phyloP scores from a whole-genome alignment of 2,329 filamentous ascomycete species.

The Xylariaceae sp. region DNA sequence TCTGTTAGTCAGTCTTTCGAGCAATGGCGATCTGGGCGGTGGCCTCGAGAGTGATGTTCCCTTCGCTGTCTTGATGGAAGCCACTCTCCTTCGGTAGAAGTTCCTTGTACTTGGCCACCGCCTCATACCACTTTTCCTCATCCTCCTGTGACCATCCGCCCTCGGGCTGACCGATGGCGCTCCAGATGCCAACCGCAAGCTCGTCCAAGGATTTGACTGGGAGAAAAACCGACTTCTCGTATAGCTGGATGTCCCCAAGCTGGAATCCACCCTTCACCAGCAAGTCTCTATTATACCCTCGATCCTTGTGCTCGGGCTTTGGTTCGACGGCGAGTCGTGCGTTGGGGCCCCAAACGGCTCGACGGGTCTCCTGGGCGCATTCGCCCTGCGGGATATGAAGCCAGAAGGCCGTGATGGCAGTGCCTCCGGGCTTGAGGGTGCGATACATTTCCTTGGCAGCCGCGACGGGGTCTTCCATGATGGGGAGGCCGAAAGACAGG shows the following conservation, averaged over 20 bases:
- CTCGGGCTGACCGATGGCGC: conserved; percentile 9
- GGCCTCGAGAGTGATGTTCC: conserved; percentile 3
- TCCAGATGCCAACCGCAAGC: conserved; percentile 13
- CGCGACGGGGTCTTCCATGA: conserved; percentile 10
- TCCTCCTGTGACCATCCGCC: conserved; percentile 13
- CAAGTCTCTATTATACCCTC: conserved; percentile 4
- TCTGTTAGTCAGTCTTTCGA: conserved; percentile 2
- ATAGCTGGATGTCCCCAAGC: conserved; percentile 6
- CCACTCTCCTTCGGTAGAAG: conserved; percentile 8
- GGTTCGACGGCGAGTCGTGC: conserved; percentile 10
- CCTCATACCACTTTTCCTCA: conserved; percentile 12
- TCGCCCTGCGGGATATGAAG: conserved; percentile 13
- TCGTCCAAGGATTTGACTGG: conserved; percentile 8
- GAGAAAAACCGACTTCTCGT: conserved; percentile 10
- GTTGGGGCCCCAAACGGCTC: conserved; percentile 9
- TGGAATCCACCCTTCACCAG: conserved; percentile 10
- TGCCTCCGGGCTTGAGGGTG: conserved; percentile 12
- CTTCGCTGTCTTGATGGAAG: conserved; percentile 6
- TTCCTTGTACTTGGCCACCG: conserved; percentile 12
- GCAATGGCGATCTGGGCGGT: conserved; percentile 5
- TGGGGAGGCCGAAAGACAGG: conserved; percentile 13
- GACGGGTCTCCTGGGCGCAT: conserved; percentile 9
- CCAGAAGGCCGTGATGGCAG: conserved; percentile 14
- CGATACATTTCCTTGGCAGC: conserved; percentile 11
- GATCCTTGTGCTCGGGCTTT: conserved; percentile 11